Conservation (phyloP, 495 filamentous ascomycete species). For the Xanthoparmelia taractica region DNA sequence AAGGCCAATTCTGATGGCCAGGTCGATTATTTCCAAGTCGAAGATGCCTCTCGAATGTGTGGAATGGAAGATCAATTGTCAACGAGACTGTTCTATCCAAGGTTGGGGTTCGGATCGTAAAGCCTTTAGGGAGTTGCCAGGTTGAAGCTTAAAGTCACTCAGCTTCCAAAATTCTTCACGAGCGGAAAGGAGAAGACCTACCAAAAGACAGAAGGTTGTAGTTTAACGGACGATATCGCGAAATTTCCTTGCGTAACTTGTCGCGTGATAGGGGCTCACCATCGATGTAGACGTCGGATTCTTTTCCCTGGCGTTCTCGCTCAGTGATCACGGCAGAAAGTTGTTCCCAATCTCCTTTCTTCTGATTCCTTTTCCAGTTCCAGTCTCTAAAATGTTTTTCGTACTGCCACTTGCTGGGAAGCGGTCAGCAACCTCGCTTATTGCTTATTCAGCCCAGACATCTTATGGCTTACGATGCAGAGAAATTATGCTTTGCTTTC, state of each 20-base stretch:
- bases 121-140: not conserved
- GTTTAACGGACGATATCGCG: not conserved
- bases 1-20: not conserved
- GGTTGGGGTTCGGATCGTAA: not conserved
- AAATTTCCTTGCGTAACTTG: not conserved
- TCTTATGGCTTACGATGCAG: too few species aligned
- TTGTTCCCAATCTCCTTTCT: not conserved
- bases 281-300: not conserved
- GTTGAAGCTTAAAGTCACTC: not conserved
- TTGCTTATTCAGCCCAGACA: too few species aligned
- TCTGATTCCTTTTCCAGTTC: not conserved
- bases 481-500: too few species aligned
- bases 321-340: not conserved
- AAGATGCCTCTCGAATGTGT: not conserved
- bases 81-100: not conserved
- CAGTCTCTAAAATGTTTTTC: not conserved
- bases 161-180: not conserved
- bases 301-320: constrained; percentile 5
- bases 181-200: not conserved
- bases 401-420: not conserved
- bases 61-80: not conserved
- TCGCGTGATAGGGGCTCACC: not conserved
- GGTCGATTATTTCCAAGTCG: not conserved
- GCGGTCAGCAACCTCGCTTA: not conserved
- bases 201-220: not conserved